phyloP scores from a whole-genome alignment of 495 filamentous ascomycete genomes.

The Penicillium antarcticum region DNA sequence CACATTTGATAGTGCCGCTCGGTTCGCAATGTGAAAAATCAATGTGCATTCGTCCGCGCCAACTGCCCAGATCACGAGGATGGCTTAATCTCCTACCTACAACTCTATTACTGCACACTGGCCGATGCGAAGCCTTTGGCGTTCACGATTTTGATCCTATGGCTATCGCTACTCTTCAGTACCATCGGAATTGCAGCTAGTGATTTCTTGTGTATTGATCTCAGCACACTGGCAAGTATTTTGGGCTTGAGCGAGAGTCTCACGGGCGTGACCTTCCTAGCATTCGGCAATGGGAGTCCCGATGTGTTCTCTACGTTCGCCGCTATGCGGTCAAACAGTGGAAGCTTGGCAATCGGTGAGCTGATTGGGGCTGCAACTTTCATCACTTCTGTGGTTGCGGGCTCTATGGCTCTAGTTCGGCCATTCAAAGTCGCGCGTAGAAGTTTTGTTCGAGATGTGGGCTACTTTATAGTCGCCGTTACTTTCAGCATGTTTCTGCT shows the following conservation, averaged over 20 bases:
- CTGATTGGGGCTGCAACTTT: conserved; percentile 94
- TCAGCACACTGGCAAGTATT: conserved; percentile 84
- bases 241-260: conserved; percentile 94
- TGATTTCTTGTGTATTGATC: conserved; percentile 96
- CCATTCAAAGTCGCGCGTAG: conserved; percentile 87
- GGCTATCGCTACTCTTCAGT: conserved; percentile 89
- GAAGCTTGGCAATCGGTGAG: conserved; percentile 92
- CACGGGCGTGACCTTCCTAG: conserved; percentile 94
- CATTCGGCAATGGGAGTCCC: conserved; percentile 98
- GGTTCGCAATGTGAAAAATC: conserved; percentile 71
- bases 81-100: conserved; percentile 83
- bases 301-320: conserved; percentile 99
- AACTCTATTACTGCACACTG: conserved; percentile 86
- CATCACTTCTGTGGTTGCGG: conserved; percentile 94
- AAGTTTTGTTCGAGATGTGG: conserved; percentile 89
- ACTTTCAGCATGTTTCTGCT: conserved; percentile 85
- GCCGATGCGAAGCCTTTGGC: conserved; percentile 68
- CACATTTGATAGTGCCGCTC: conserved; percentile 62
- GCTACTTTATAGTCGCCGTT: conserved; percentile 87
- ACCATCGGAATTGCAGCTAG: conserved; percentile 98
- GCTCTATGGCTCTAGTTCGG: conserved; percentile 94
- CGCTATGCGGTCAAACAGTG: conserved; percentile 94
- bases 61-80: conserved; percentile 90
- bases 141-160: conserved; percentile 71
- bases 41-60: conserved; percentile 79